phyloP scores from a whole-genome alignment of 805 yeast genomes.

The Nakazawaea wyomingensis region DNA sequence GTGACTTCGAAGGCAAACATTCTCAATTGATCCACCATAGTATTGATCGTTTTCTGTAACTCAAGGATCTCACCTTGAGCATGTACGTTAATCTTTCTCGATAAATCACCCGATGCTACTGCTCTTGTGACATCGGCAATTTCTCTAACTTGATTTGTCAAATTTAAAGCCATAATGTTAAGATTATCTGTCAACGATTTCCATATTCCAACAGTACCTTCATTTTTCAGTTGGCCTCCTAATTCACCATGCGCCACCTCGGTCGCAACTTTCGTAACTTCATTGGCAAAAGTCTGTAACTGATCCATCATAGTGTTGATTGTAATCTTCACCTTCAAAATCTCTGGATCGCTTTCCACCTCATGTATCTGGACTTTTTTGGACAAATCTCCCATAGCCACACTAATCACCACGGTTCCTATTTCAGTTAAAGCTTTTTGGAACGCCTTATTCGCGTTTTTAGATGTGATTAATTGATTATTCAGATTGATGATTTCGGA shows the following conservation, averaged over 20 bases:
- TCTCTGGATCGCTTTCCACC: constrained; percentile 73
- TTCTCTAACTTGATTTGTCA: constrained; percentile 83
- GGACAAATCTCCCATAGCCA: constrained; percentile 82
- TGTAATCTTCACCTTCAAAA: constrained; percentile 71
- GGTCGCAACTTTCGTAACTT: constrained; percentile 80
- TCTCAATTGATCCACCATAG: constrained; percentile 83
- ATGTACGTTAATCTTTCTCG: constrained; percentile 79
- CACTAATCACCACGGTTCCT: constrained; percentile 82
- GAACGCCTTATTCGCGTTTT: constrained; percentile 60
- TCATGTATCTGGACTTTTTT: constrained; percentile 73
- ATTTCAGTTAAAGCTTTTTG: constrained; percentile 71
- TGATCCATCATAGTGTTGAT: constrained; percentile 90
- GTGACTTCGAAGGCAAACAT: constrained; percentile 84
- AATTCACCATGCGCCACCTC: constrained; percentile 88
- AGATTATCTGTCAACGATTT: constrained; percentile 78
- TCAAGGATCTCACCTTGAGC: constrained; percentile 89
- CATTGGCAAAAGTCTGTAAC: constrained; percentile 72
- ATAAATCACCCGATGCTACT: constrained; percentile 81
- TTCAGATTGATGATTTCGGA: constrained; percentile 16
- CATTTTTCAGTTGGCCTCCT: constrained; percentile 84
- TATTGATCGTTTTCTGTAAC: constrained; percentile 79
- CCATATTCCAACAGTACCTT: constrained; percentile 88
- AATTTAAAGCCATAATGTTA: constrained; percentile 81
- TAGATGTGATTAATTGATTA: constrained; percentile 16
- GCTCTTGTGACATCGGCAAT: constrained; percentile 88